Conservation (phyloP, 192 early-diverging fungal species). For the Pilobolus umbonatus region DNA sequence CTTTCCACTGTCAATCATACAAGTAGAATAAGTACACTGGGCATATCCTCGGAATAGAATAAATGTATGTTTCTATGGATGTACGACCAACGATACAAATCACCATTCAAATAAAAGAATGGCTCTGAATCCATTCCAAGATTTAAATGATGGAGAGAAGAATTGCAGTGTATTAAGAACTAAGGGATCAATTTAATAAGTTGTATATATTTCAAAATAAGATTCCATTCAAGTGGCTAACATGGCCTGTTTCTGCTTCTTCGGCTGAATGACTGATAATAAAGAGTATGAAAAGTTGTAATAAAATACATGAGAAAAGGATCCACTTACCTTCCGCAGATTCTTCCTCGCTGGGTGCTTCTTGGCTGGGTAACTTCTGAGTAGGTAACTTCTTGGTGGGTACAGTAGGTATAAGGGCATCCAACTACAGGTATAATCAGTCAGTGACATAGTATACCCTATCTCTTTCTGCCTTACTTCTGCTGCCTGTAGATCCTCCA, state of each 20-base stretch:
- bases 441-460: neutral
- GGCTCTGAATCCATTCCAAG: too few species aligned
- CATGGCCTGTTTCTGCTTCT: slow-evolving; percentile 7
- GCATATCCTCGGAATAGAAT: too few species aligned
- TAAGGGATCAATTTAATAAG: too few species aligned
- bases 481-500: slow-evolving; percentile 59
- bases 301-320: neutral
- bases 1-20: too few species aligned
- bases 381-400: slow-evolving; percentile 12
- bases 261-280: neutral
- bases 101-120: too few species aligned
- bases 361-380: slow-evolving; percentile 6
- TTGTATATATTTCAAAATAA: too few species aligned
- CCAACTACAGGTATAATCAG: slow-evolving; percentile 9
- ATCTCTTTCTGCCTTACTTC: slow-evolving; percentile 19
- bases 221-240: slow-evolving; percentile 2
- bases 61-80: too few species aligned
- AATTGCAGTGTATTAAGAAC: too few species aligned
- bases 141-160: too few species aligned
- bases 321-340: neutral
- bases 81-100: too few species aligned
- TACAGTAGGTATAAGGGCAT: slow-evolving; percentile 18
- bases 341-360: neutral
- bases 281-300: neutral
- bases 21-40: too few species aligned